A percentile compares a stretch with the other conserved stretches of the same genome.
Evolutionary conservation across 139 green algal genomes (phyloP).

Genomic region (Chlorella sp.): DNA sequence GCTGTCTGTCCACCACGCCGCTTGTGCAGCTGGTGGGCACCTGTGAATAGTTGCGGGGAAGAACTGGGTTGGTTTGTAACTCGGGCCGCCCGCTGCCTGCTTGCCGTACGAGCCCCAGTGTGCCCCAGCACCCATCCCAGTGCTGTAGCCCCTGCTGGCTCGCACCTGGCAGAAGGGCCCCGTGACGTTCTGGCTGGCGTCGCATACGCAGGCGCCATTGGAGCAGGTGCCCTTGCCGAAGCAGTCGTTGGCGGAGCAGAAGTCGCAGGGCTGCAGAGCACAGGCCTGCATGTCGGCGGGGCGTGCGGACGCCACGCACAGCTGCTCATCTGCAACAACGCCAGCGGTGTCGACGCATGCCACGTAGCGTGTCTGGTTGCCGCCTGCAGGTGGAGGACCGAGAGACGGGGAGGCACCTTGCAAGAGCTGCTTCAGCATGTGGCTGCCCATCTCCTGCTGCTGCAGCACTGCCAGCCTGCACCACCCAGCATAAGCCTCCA

Average conservation of each 20-base stretch:
- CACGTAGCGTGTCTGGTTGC: conserved; percentile 34
- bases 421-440: too few species aligned
- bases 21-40: conserved; percentile 30
- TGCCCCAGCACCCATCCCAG: too few species aligned
- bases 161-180: conserved; percentile 51
- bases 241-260: conserved; percentile 50
- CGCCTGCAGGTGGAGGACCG: conserved; percentile 24
- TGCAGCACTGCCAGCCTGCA: neutral
- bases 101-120: too few species aligned
- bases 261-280: conserved; percentile 51
- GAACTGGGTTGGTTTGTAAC: too few species aligned
- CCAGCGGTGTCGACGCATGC: conserved; percentile 35
- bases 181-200: neutral
- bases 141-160: too few species aligned
- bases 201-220: conserved; percentile 42
- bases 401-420: neutral
- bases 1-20: conserved; percentile 36
- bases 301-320: conserved; percentile 15
- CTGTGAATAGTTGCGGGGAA: too few species aligned
- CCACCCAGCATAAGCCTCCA: too few species aligned
- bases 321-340: neutral
- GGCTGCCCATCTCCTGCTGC: neutral
- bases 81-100: too few species aligned
- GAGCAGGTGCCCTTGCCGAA: conserved; percentile 40
- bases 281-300: conserved; percentile 24